Evolutionary conservation across 164 flowering plant species (phyloP), one percentile per base, ranked within the genome.

Genomic region (Tetrastigma voinierianum): DNA sequence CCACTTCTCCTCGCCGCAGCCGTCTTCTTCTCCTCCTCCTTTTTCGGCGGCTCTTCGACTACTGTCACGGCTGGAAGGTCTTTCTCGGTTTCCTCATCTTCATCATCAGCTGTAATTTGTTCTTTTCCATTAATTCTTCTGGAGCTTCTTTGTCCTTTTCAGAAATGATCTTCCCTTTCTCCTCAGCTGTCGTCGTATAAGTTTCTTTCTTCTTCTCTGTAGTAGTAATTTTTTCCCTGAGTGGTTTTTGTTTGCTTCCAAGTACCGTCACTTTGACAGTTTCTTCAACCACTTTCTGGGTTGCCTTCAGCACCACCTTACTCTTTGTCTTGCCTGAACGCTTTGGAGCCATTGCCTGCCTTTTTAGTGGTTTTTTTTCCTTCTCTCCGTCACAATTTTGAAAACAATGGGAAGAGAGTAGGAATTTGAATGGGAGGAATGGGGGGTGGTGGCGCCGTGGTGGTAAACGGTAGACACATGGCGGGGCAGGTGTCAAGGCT

Each of bases 271-370:
- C 76, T 61, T 74, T 18, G 11, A 82, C 74, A 0, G 79, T 81
- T 68, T 79, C 77, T 66, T 73, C 16, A 12, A 82, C 77, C 4
- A 79, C 74, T 66, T 73, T 78, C 72, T 21, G 81, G 11, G 82
- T 80, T 7, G 80, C 65, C 57, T 43, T 77, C 66, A 72, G 69
- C 18, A 70, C 73, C 43, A 68, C 78, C 69, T 68, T 75, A 32
- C 40, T 32, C 40, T 7, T 32, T 3, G 40, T 32, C 40, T 32
- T 23, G 16, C 66, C 9, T 3, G 62, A 1, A 9, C 78, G 71
- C 79, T 77, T 82, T 32, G 86, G 84, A 46, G 84, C 80, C 85
- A 83, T 85, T 47, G 6, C 40, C 6, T 32, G 3, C 6, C 0
- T 32, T 3, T 32, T n/a, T n/a, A n/a, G n/a, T n/a, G n/a, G n/a